These are phyloP conservation scores for Penicillium argentinense DNA, from an alignment of 495 filamentous ascomycete genomes.

Conservation along the genomic window DNA sequence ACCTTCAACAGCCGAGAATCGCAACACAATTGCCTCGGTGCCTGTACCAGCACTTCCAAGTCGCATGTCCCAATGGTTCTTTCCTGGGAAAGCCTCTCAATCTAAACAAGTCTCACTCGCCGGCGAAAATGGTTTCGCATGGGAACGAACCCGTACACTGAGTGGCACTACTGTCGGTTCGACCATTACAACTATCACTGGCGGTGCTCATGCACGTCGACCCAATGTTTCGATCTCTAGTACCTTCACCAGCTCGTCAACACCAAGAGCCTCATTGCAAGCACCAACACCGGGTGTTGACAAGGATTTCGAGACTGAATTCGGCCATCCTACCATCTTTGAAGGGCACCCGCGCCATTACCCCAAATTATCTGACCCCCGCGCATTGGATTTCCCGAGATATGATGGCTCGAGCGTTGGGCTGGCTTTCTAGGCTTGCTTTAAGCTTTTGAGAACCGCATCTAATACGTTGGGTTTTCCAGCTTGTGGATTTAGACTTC, in stretches of 20 bases:
- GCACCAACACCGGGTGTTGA: constrained; percentile 18
- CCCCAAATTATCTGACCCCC: background rate
- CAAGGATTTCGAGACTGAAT: constrained; percentile 23
- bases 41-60: constrained; percentile 29
- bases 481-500: too few species aligned
- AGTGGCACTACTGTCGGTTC: constrained; percentile 43
- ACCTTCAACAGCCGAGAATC: constrained; percentile 25
- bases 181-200: constrained; percentile 25
- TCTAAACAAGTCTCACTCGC: constrained; percentile 17
- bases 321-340: constrained; percentile 29
- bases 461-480: too few species aligned
- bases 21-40: constrained; percentile 14
- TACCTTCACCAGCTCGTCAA: constrained; percentile 23
- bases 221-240: constrained; percentile 33
- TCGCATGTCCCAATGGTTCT: constrained; percentile 38
- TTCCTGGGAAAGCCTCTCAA: constrained; percentile 11
- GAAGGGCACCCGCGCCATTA: constrained; percentile 26
- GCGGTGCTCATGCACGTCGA: constrained; percentile 9
- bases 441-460: background rate
- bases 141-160: constrained; percentile 39
- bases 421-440: background rate
- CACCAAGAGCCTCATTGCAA: constrained; percentile 25
- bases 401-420: background rate
- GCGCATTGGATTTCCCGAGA: background rate
- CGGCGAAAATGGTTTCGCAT: constrained; percentile 24